Evolutionary conservation across 2,329 filamentous ascomycete species (phyloP).

Genomic region (Penicillium sp.): DNA sequence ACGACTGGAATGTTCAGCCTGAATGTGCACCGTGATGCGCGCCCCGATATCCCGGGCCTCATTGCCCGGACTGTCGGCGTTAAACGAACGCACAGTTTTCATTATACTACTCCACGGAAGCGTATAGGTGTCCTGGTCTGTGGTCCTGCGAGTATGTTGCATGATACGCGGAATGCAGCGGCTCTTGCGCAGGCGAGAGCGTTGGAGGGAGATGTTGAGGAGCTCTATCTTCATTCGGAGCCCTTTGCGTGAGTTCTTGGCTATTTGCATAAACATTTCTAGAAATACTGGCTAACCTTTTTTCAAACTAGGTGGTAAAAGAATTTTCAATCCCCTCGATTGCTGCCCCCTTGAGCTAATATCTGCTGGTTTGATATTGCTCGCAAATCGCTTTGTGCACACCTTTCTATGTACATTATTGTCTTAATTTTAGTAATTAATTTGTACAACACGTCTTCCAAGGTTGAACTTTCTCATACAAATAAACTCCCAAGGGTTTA

Average conservation of each 20-base stretch:
- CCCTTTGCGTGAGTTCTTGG: slow-evolving; percentile 48
- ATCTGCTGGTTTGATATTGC: slow-evolving; percentile 9
- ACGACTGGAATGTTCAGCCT: slow-evolving; percentile 25
- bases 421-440: not conserved
- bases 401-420: not conserved
- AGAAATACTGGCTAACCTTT: too few relatives aligned
- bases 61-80: slow-evolving; percentile 22
- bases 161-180: slow-evolving; percentile 53
- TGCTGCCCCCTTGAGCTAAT: not conserved
- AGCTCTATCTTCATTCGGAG: slow-evolving; percentile 53
- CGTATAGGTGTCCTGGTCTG: slow-evolving; percentile 46
- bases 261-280: not conserved
- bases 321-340: too few relatives aligned
- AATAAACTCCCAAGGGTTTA: too few relatives aligned
- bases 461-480: not conserved
- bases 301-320: slow-evolving; percentile 16
- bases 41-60: slow-evolving; percentile 41
- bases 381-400: not conserved
- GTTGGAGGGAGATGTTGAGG: slow-evolving; percentile 36
- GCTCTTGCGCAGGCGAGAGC: slow-evolving; percentile 46
- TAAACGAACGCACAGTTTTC: slow-evolving; percentile 9
- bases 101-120: slow-evolving; percentile 12
- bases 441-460: too few relatives aligned
- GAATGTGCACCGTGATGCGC: slow-evolving; percentile 26
- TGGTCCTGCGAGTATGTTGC: slow-evolving; percentile 52